These are phyloP conservation scores for Medicago ruthenica DNA, from an alignment of 306 rosid genomes.

Conservation along the genomic window DNA sequence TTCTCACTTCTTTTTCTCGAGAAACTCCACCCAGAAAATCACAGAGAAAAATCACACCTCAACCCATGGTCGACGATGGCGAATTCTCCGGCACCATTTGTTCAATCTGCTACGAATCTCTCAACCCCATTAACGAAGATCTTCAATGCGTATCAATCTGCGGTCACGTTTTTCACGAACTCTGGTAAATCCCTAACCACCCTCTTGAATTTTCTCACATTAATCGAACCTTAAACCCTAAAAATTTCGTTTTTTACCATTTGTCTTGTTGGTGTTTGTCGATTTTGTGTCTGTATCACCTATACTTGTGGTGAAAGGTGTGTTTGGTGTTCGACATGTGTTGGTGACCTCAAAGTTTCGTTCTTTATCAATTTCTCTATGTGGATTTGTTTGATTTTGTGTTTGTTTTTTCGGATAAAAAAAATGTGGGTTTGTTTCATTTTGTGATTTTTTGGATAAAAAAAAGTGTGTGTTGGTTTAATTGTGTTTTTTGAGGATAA, in stretches of 20 bases:
- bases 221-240: background rate
- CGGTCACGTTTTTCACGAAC: slow-evolving; percentile 98
- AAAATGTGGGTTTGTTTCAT: too few species aligned
- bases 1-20: slow-evolving; percentile 33
- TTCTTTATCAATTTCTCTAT: too few species aligned
- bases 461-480: too few species aligned
- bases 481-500: too few species aligned
- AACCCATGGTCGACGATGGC: slow-evolving; percentile 55
- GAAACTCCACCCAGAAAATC: slow-evolving; percentile 19
- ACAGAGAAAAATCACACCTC: slow-evolving; percentile 1
- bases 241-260: slow-evolving; percentile 15
- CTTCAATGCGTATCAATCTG: slow-evolving; percentile 81
- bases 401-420: too few species aligned
- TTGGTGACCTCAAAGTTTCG: too few species aligned
- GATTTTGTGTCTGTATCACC: background rate
- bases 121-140: slow-evolving; percentile 81
- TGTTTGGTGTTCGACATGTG: too few species aligned
- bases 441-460: too few species aligned
- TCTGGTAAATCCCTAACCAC: slow-evolving; percentile 57
- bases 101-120: slow-evolving; percentile 92
- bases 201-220: background rate
- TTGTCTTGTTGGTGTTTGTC: background rate
- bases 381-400: too few species aligned
- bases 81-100: slow-evolving; percentile 68
- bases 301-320: too few species aligned